These are phyloP conservation scores for Reticulascus tulasneorum DNA, from an alignment of 2,329 filamentous ascomycete genomes.

Conservation along the genomic window DNA sequence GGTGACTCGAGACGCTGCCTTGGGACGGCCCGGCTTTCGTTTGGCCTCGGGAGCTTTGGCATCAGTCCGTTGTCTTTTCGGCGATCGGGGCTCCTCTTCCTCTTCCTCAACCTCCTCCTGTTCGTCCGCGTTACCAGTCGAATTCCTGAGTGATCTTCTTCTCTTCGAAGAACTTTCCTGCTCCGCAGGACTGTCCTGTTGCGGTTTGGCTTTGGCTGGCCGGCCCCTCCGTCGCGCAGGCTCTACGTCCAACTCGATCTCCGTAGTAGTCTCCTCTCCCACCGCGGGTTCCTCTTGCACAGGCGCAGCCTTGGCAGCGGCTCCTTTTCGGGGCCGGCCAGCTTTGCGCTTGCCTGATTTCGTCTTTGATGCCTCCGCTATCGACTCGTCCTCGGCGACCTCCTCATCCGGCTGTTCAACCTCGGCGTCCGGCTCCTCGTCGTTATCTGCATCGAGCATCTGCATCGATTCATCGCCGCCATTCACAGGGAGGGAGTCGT, in stretches of 20 bases:
- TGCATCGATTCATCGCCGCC: conserved; percentile 37
- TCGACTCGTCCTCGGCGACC: conserved; percentile 13
- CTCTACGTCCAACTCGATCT: conserved; percentile 20
- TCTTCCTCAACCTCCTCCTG: conserved; percentile 12
- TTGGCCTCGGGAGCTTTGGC: conserved; percentile 6
- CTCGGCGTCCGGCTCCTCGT: conserved; percentile 25
- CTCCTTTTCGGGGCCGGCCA: too few relatives aligned
- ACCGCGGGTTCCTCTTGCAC: conserved; percentile 10
- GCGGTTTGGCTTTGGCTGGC: conserved; percentile 12
- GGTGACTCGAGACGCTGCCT: conserved; percentile 8
- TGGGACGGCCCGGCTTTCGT: conserved; percentile 19
- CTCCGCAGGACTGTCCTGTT: conserved; percentile 14
- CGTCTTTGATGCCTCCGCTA: conserved; percentile 9
- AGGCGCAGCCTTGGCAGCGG: conserved; percentile 3
- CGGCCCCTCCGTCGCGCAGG: conserved; percentile 8
- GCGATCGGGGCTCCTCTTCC: conserved; percentile 7
- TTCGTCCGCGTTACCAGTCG: conserved; percentile 7
- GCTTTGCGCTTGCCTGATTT: conserved; percentile 7
- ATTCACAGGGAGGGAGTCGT: conserved; percentile 21
- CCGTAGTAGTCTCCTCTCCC: conserved; percentile 5
- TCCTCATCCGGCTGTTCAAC: conserved; percentile 22
- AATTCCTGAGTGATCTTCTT: conserved; percentile 13
- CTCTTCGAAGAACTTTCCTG: conserved; percentile 6
- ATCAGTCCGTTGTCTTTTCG: conserved; percentile 17
- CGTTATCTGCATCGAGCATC: conserved; percentile 28